Evolutionary conservation across 1,139 yeast genomes (phyloP), one percentile per base, ranked within the genome.

Genomic region (Sugiyamaella pinicola): DNA sequence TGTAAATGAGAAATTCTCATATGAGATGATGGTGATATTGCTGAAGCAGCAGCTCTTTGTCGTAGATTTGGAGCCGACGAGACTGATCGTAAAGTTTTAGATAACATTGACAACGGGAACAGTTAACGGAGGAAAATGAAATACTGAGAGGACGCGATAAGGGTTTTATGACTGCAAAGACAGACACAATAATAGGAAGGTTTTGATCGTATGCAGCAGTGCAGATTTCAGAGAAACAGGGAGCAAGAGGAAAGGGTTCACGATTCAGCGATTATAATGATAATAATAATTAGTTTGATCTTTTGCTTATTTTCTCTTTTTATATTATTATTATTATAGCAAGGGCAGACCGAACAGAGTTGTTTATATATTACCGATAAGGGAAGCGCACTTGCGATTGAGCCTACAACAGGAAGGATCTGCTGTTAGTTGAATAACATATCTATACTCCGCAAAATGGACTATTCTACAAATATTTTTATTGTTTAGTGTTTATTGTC

Each of bases 1-100:
- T 67, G 70, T 47, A 69, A 61, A 43, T 33, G 29, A 24, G 47
- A 21, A 5, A 31, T 24, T 22, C 47, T 21, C 29, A 43, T 24
- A 8, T 33, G 28, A 33, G 2, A n/a, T 21, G 38, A 51, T 13
- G 51, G 40, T 9, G 31, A 34, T 13, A 21, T n/a, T 7, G 44
- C 28, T 10, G 34, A 22, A 29, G 34, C 40, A 33, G 46, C 34
- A 15, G 51, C 45, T 33, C 58, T 51, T 34, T 59, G 56, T 26
- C 56, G 51, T 8, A 58, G 53, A 34, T 52, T 58, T 7, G 61
- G 61, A 6, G 60, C 60, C 12, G 61, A 57, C 26, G 49, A 38
- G 5, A 53, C 61, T 4, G 58, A 35, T 49, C 61, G 43, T 21
- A 53, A 50, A 40, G 51, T 40, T 49, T 47, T 19, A 33, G 47